Percentiles rank a stretch among this genome's conserved stretches.
phyloP scores from a whole-genome alignment of 169 alveolate genomes.

The Babesia sp. region DNA sequence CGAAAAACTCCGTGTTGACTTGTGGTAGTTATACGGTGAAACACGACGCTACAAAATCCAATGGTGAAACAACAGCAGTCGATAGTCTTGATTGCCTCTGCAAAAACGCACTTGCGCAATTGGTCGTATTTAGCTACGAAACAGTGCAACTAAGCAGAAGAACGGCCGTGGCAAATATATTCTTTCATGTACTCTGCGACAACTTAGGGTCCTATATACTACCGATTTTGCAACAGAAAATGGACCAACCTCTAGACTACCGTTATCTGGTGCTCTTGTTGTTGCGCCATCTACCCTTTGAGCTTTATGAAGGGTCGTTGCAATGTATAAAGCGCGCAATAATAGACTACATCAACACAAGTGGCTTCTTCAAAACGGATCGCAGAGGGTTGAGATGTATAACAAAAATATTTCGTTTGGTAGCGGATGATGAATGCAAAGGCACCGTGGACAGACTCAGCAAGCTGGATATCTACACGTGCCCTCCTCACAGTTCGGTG shows the following conservation, averaged over 20 bases:
- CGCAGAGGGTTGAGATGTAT: slow-evolving; percentile 46
- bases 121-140: slow-evolving; percentile 50
- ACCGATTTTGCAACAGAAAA: slow-evolving; percentile 43
- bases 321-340: slow-evolving; percentile 45
- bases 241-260: slow-evolving; percentile 26
- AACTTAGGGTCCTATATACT: slow-evolving; percentile 40
- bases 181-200: slow-evolving; percentile 47
- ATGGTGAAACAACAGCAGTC: not conserved
- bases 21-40: not conserved
- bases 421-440: slow-evolving; percentile 58
- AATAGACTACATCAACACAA: slow-evolving; percentile 45
- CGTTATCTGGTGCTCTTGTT: slow-evolving; percentile 58
- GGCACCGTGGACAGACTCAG: slow-evolving; percentile 49
- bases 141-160: slow-evolving; percentile 53
- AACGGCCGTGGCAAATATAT: slow-evolving; percentile 48
- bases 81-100: slow-evolving; percentile 18
- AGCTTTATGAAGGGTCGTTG: slow-evolving; percentile 51
- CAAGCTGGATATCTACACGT: slow-evolving; percentile 49
- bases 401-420: slow-evolving; percentile 28
- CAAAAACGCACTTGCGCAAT: slow-evolving; percentile 48
- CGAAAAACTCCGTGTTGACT: slow-evolving; percentile 13
- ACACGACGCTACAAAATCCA: slow-evolving; percentile 5
- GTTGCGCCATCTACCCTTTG: slow-evolving; percentile 51
- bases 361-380: slow-evolving; percentile 51
- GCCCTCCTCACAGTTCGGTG: slow-evolving; percentile 55